Evolutionary conservation across 1,284 basidiomycete genomes (phyloP).

Genomic region (Marasmius sp.): DNA sequence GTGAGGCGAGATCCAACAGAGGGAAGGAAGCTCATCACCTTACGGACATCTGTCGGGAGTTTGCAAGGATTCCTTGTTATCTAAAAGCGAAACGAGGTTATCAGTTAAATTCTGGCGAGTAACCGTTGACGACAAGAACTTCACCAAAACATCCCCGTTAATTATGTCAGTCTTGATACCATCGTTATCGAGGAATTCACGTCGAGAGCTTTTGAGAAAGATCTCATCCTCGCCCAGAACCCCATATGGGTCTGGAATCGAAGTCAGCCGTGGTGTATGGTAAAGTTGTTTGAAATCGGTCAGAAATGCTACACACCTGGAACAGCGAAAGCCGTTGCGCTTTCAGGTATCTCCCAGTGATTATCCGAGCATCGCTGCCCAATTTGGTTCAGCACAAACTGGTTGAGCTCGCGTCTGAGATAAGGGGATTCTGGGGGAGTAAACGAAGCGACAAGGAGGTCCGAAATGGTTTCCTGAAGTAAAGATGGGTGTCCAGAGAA

Average conservation of each 20-base stretch:
- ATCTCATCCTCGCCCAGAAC: conserved; percentile 38
- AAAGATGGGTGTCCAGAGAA: conserved; percentile 40
- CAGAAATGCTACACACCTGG: conserved; percentile 32
- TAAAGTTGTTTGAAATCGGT: background rate
- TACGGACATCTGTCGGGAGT: conserved; percentile 43
- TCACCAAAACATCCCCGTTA: conserved; percentile 39
- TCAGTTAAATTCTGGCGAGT: background rate
- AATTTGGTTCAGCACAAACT: conserved; percentile 30
- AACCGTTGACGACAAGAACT: conserved; percentile 7
- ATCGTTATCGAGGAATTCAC: conserved; percentile 23
- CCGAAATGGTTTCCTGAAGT: conserved; percentile 39
- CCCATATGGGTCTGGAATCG: conserved; percentile 33
- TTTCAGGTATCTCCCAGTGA: conserved; percentile 32
- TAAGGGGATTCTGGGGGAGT: conserved; percentile 30
- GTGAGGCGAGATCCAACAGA: background rate
- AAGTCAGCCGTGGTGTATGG: background rate
- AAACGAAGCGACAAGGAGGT: conserved; percentile 39
- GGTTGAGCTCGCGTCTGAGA: conserved; percentile 34
- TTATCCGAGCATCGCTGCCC: conserved; percentile 23
- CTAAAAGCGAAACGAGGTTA: conserved; percentile 13
- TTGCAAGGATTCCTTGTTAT: conserved; percentile 48
- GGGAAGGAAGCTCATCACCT: conserved; percentile 25
- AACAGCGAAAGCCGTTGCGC: conserved; percentile 38
- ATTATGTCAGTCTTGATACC: conserved; percentile 32
- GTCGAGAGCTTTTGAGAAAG: conserved; percentile 33